Evolutionary conservation across 1,284 basidiomycete species (phyloP).

Genomic region (Crepidotus sp.): DNA sequence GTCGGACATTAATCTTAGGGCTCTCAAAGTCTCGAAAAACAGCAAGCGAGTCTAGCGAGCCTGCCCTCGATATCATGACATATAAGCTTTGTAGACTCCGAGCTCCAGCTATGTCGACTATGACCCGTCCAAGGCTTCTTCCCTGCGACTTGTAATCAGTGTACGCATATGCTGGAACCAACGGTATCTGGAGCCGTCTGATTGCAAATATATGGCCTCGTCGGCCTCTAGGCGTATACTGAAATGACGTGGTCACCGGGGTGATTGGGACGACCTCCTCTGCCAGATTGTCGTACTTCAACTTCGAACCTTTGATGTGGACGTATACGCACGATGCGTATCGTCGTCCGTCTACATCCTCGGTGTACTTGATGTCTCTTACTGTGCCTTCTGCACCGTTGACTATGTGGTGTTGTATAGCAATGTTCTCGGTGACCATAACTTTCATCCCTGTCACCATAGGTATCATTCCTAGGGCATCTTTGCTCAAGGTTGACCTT

Average conservation of each 20-base stretch:
- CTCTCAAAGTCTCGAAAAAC: neutral
- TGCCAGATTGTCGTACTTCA: no score
- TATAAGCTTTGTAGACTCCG: neutral
- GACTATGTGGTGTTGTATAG: neutral
- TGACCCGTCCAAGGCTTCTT: neutral
- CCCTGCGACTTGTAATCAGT: neutral
- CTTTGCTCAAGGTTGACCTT: neutral
- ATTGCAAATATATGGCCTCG: neutral
- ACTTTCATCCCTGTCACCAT: neutral
- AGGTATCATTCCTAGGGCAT: neutral
- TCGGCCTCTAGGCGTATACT: neutral
- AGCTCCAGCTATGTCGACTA: neutral
- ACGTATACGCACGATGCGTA: slow-evolving; percentile 1
- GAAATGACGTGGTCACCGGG: neutral
- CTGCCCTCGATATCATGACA: slow-evolving; percentile 2
- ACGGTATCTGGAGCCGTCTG: neutral
- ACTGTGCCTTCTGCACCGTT: neutral
- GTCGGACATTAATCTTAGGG: neutral
- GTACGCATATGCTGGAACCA: neutral
- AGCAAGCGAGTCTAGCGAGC: neutral
- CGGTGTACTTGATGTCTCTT: neutral
- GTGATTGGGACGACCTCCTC: neutral
- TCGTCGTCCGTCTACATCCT: neutral
- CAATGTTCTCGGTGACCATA: neutral
- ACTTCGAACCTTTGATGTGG: neutral